Evolutionary conservation across 1,284 basidiomycete genomes (phyloP).

Genomic region (Leccinum griseonigrum): DNA sequence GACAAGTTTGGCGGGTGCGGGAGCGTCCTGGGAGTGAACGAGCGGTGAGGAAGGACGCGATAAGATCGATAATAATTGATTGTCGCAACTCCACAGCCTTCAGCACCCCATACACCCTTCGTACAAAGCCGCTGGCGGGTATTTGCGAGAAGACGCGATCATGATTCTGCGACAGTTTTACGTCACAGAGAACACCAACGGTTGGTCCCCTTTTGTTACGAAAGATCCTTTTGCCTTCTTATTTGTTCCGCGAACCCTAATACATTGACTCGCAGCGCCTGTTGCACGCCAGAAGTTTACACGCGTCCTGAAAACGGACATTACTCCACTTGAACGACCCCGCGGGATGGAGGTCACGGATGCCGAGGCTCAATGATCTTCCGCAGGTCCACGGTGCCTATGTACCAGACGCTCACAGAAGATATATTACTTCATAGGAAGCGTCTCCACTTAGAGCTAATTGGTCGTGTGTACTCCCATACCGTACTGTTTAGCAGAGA

Average conservation of each 20-base stretch:
- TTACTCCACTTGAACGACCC: slow-evolving; percentile 30
- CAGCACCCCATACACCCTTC: slow-evolving; percentile 69
- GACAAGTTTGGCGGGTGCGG: slow-evolving; percentile 98
- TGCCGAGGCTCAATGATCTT: background rate
- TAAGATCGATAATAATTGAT: slow-evolving; percentile 10
- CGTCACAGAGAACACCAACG: slow-evolving; percentile 92
- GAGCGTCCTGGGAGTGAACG: slow-evolving; percentile 88
- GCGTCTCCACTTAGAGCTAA: background rate
- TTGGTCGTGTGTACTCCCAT: background rate
- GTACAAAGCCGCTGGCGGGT: slow-evolving; percentile 82
- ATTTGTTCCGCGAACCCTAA: slow-evolving; percentile 12
- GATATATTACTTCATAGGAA: background rate
- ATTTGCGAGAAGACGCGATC: slow-evolving; percentile 90
- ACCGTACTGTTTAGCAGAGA: background rate
- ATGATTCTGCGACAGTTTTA: slow-evolving; percentile 95
- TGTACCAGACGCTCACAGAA: background rate
- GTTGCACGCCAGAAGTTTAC: slow-evolving; percentile 72
- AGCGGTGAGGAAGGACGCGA: slow-evolving; percentile 50
- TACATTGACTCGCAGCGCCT: slow-evolving; percentile 53
- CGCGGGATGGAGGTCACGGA: too few relatives aligned
- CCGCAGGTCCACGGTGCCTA: background rate
- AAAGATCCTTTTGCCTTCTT: background rate
- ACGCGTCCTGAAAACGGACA: slow-evolving; percentile 72
- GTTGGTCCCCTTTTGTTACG: slow-evolving; percentile 42
- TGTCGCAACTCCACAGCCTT: slow-evolving; percentile 40